Conservation (phyloP, 306 rosid genomes). For the Benincasa hispida region DNA sequence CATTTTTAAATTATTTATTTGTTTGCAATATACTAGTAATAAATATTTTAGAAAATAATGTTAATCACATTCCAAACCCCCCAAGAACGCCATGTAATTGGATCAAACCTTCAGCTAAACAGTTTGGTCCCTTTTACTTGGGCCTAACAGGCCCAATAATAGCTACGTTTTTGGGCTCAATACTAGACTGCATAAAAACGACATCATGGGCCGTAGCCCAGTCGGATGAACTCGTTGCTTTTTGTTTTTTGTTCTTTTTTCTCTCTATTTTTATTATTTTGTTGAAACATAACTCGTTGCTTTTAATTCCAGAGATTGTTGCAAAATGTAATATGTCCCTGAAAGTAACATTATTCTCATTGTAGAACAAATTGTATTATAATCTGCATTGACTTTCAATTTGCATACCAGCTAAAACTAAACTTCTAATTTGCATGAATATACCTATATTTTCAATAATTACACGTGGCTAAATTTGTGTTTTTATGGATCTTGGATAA, state of each 20-base stretch:
- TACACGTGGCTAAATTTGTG: background rate
- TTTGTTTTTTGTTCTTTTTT: no score
- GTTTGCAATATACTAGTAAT: no score
- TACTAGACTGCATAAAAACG: background rate
- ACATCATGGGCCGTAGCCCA: background rate
- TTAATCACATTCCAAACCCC: background rate
- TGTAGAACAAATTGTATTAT: background rate
- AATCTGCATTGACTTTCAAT: no score
- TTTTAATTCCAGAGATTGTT: background rate
- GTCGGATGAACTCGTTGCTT: background rate
- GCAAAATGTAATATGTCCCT: background rate
- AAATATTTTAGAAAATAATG: background rate
- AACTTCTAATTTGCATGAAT: background rate
- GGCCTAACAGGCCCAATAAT: background rate
- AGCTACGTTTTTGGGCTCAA: background rate
- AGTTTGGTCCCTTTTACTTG: background rate
- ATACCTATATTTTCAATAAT: background rate
- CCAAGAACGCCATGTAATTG: background rate
- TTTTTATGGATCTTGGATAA: no score
- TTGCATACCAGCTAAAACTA: no score
- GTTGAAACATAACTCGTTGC: background rate
- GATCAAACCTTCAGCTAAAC: background rate
- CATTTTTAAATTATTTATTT: no score
- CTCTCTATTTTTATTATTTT: no score
- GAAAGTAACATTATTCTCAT: background rate